These are phyloP conservation scores for Chlorella sp. DNA, from an alignment of 139 green algal genomes.

Conservation along the genomic window DNA sequence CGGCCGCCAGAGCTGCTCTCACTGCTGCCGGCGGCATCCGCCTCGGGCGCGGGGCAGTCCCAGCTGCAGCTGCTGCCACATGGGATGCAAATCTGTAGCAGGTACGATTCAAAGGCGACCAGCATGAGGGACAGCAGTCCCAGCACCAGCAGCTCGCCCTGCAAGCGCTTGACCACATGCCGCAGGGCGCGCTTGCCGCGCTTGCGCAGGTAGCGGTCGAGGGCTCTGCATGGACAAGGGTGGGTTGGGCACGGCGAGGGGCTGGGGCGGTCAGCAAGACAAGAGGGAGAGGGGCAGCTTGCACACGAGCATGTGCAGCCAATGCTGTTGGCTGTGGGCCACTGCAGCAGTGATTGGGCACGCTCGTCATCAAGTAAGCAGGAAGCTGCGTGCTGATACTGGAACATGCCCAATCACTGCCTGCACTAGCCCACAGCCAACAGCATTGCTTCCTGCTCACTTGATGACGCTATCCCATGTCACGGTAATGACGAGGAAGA, in stretches of 20 bases:
- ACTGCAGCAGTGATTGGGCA: too few relatives aligned
- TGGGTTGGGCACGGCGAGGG: not conserved
- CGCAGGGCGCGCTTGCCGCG: slow-evolving; percentile 26
- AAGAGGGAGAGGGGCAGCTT: too few relatives aligned
- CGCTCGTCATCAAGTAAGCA: too few relatives aligned
- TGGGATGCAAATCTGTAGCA: slow-evolving; percentile 44
- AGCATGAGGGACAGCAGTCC: slow-evolving; percentile 54
- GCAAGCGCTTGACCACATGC: slow-evolving; percentile 19
- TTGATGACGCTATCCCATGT: slow-evolving; percentile 29
- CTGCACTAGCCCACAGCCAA: too few relatives aligned
- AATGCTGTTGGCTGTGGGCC: too few relatives aligned
- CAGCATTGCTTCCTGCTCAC: not conserved
- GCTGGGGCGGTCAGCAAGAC: too few relatives aligned
- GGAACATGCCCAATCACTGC: too few relatives aligned
- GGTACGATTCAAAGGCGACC: slow-evolving; percentile 40
- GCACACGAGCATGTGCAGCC: too few relatives aligned
- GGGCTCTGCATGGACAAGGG: not conserved
- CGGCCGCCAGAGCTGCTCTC: not conserved
- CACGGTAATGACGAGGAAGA: slow-evolving; percentile 39
- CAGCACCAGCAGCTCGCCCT: slow-evolving; percentile 49
- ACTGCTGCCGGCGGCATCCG: not conserved
- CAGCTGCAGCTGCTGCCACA: not conserved
- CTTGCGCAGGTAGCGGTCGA: slow-evolving; percentile 17
- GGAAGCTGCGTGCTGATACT: too few relatives aligned
- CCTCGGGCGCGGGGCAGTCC: not conserved